Base-by-base conservation (phyloP, 176 grass and related monocot genomes). In the Aegilops speltoides region DNA sequence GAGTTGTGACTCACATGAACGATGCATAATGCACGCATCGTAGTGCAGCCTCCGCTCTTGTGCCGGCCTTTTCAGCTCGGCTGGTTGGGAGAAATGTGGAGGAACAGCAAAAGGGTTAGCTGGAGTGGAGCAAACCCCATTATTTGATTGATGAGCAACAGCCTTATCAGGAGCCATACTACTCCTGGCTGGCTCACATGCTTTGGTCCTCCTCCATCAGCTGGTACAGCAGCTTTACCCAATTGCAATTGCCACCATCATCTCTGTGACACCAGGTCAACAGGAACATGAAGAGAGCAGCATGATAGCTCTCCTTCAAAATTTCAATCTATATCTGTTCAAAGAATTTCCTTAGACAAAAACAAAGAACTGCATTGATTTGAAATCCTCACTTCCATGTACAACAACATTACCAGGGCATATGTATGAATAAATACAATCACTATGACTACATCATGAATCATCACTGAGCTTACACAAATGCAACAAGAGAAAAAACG, bases 351-450 rank as follows among this genome's bases (percentile, higher is more conserved):
- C 23, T 77, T 57, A 14, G 8, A 15, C 29, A 73, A 73, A 37
- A 20, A 77, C 54, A 20, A 6, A 8, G 0, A 45, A 45, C 70
- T 75, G 4, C 68, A 57, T 41, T 73, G 22, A 84, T 74, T 68
- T 13, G 26, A 4, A 68, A 70, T 24, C 32, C n/a, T 87, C 2
- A 19, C 15, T 17, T 76, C 33, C 69, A 74, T 64, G 22, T 79
- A 66, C 85, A 80, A 20, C 22, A 88, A 43, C 45, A 80, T 76
- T 80, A 68, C 64, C 45, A 31, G 8, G 50, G 16, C 50, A 88
- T 70, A 77, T 29, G 56, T 59, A 82, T 76, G 6, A 84, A 84
- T 64, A 91, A 68, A 80, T 84, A 88, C 78, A 82, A 37, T 73
- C 56, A 59, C 56, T 59, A 59, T 59, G 56, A 59, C 78, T 86